These are phyloP conservation scores for Platanthera guangdongensis DNA, from an alignment of 106 monocot species.

Conservation along the genomic window DNA sequence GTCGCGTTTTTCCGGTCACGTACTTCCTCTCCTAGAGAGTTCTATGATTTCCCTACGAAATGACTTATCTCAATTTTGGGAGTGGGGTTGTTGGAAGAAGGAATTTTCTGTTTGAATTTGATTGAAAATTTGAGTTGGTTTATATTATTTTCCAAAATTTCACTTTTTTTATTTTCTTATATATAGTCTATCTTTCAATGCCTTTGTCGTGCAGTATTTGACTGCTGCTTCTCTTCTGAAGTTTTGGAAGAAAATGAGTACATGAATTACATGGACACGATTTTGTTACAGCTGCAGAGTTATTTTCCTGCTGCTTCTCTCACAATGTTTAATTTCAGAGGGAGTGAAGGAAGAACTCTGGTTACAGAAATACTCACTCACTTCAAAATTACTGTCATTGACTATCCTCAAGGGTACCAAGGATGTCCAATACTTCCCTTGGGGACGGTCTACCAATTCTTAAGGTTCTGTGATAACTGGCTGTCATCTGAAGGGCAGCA, in stretches of 20 bases:
- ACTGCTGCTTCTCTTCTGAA: constrained; percentile 86
- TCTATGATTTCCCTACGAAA: not conserved
- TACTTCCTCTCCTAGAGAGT: not conserved
- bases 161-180: not conserved
- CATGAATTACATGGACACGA: constrained; percentile 53
- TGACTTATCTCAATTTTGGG: not conserved
- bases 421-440: constrained; percentile 83
- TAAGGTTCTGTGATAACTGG: constrained; percentile 76
- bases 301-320: constrained; percentile 68
- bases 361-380: constrained; percentile 45
- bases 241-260: constrained; percentile 56
- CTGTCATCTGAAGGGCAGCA: constrained; percentile 53
- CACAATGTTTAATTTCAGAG: constrained; percentile 70
- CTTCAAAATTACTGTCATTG: constrained; percentile 50
- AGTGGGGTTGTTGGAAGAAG: not conserved
- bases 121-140: not conserved
- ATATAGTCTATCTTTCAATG: not conserved
- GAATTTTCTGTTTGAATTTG: not conserved
- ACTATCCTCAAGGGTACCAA: constrained; percentile 62
- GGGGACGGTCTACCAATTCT: constrained; percentile 62
- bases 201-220: constrained; percentile 52
- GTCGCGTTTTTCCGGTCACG: not conserved
- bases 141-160: not conserved
- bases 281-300: constrained; percentile 59
- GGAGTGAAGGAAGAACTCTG: constrained; percentile 37